These are phyloP conservation scores for Mycocentrospora acerina DNA, from an alignment of 2,329 filamentous ascomycete genomes.

Conservation along the genomic window DNA sequence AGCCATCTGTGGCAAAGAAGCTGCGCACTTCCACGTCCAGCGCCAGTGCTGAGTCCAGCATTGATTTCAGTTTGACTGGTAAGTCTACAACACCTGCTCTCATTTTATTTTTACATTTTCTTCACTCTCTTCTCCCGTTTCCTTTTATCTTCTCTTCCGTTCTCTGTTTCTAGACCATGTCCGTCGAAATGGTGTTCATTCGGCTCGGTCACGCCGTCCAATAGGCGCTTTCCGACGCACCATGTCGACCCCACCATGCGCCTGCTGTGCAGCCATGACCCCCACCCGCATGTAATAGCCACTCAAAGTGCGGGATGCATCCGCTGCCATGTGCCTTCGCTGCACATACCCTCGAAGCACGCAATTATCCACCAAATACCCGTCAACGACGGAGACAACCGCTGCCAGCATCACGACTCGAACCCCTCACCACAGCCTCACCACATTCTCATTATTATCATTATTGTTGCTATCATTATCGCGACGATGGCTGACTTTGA, in stretches of 20 bases:
- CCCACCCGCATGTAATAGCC: constrained; percentile 28
- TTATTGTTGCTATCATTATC: background rate
- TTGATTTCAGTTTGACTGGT: constrained; percentile 41
- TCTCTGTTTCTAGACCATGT: constrained; percentile 11
- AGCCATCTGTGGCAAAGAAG: constrained; percentile 13
- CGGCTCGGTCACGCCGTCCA: constrained; percentile 19
- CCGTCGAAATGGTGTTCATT: constrained; percentile 14
- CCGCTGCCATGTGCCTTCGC: constrained; percentile 24
- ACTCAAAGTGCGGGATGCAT: constrained; percentile 21
- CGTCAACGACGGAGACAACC: constrained; percentile 15
- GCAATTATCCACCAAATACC: constrained; percentile 33
- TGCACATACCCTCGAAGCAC: constrained; percentile 35
- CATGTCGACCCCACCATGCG: constrained; percentile 31
- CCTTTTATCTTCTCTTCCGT: constrained; percentile 6
- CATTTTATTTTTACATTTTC: constrained; percentile 5
- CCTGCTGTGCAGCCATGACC: constrained; percentile 27
- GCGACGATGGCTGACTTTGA: constrained; percentile 40
- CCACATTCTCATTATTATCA: background rate
- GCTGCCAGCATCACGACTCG: constrained; percentile 9
- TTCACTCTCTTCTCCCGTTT: constrained; percentile 1
- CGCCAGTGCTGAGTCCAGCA: constrained; percentile 24
- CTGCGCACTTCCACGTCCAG: constrained; percentile 15
- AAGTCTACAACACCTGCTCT: constrained; percentile 16
- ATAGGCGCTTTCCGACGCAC: constrained; percentile 19
- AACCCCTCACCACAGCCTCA: constrained; percentile 8